These are phyloP conservation scores for Aureobasidium vineae DNA, from an alignment of 2,329 filamentous ascomycete genomes.

Conservation along the genomic window DNA sequence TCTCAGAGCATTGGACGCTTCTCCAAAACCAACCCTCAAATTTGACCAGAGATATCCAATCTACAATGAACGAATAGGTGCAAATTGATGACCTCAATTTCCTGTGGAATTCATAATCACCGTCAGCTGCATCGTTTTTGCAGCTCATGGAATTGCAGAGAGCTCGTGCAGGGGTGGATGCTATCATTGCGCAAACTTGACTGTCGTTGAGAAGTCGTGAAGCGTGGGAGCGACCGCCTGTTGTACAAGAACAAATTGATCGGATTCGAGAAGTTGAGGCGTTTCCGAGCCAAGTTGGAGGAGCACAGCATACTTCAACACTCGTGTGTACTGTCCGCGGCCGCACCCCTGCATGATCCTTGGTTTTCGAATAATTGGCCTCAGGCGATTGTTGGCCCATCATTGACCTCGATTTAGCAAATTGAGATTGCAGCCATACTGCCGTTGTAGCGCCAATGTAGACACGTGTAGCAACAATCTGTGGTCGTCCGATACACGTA, in stretches of 20 bases:
- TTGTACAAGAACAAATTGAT: not conserved
- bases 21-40: too few species aligned
- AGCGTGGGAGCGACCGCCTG: not conserved
- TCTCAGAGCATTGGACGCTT: too few species aligned
- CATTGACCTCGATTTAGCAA: not conserved
- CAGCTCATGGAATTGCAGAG: not conserved
- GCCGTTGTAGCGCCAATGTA: slow-evolving; percentile 20
- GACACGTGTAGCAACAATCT: not conserved
- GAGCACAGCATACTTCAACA: not conserved
- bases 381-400: not conserved
- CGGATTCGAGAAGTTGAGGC: not conserved
- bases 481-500: slow-evolving; percentile 9
- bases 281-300: not conserved
- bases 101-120: not conserved
- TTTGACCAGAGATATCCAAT: not conserved
- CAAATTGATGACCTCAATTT: not conserved
- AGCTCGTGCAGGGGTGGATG: not conserved
- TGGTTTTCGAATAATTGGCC: not conserved
- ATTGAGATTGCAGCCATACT: slow-evolving; percentile 7
- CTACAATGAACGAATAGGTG: accelerated
- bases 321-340: not conserved
- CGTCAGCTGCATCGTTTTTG: not conserved
- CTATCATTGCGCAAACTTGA: not conserved
- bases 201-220: slow-evolving; percentile 1
- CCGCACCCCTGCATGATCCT: not conserved